phyloP scores from a whole-genome alignment of 495 filamentous ascomycete species.

The Schizothecium vesticola region DNA sequence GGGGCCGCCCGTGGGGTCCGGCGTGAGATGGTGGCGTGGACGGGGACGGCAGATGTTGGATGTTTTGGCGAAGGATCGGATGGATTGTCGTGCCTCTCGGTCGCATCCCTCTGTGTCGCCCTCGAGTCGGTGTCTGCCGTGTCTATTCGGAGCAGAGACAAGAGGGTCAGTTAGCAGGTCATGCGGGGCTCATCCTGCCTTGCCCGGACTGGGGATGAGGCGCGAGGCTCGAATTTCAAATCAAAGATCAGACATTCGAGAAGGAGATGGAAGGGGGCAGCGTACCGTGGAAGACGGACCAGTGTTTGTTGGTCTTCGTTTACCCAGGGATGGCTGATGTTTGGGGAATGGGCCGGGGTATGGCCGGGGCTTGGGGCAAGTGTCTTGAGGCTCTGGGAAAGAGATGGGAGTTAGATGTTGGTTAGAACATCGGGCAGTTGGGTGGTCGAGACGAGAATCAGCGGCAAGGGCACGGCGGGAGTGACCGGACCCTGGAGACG shows the following conservation, averaged over 20 bases:
- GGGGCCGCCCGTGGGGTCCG: not conserved
- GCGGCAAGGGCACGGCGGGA: not conserved
- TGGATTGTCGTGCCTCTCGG: not conserved
- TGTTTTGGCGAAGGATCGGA: not conserved
- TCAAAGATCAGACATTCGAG: not conserved
- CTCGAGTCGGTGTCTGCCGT: not conserved
- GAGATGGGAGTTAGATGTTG: not conserved
- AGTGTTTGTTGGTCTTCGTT: not conserved
- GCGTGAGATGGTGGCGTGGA: not conserved
- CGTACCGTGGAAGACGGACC: not conserved
- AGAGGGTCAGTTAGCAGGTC: not conserved
- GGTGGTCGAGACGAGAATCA: not conserved
- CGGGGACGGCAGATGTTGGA: not conserved
- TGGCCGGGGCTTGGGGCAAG: not conserved
- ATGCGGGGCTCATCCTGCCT: not conserved
- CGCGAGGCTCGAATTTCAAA: not conserved
- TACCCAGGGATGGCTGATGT: not conserved
- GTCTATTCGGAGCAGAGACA: not conserved
- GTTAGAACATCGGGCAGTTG: not conserved
- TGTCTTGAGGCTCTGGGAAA: not conserved
- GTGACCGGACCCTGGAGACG: not conserved
- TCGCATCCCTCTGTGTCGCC: not conserved
- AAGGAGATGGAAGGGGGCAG: conserved; percentile 6
- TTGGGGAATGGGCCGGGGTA: not conserved
- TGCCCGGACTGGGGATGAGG: not conserved